Conservation (phyloP, 139 green algal genomes). For the Volvox reticuliferus region DNA sequence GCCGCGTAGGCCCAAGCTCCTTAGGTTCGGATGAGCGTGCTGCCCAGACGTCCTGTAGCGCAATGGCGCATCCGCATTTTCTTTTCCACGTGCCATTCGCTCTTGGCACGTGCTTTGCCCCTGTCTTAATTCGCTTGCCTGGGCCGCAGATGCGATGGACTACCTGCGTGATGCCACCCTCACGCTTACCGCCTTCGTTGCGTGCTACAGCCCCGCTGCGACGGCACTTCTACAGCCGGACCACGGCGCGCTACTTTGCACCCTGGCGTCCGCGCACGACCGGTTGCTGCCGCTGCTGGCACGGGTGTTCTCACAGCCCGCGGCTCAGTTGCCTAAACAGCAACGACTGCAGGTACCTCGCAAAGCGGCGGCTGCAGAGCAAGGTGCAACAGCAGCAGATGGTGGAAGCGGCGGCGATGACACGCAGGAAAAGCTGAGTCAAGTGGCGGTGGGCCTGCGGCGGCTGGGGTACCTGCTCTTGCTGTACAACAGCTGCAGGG, state of each 20-base stretch:
- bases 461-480: constrained; percentile 62
- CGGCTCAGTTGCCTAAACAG: background rate
- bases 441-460: constrained; percentile 42
- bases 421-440: constrained; percentile 13
- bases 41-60: too few relatives aligned
- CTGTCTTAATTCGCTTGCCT: too few relatives aligned
- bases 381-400: background rate
- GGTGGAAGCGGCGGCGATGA: background rate
- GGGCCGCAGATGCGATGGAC: constrained; percentile 65
- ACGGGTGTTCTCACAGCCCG: constrained; percentile 34
- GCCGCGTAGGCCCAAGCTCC: too few relatives aligned
- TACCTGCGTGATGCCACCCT: constrained; percentile 80
- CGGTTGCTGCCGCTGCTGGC: constrained; percentile 60
- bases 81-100: too few relatives aligned
- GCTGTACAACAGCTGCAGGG: constrained; percentile 50
- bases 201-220: constrained; percentile 56
- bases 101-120: too few relatives aligned
- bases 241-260: constrained; percentile 49
- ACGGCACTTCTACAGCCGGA: constrained; percentile 28
- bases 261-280: constrained; percentile 63
- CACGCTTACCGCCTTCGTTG: constrained; percentile 75
- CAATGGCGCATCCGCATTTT: too few relatives aligned
- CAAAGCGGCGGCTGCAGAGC: background rate
- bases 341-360: background rate
- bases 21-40: too few relatives aligned